phyloP scores from a whole-genome alignment of 2,329 filamentous ascomycete genomes.

The Cladophialophora psammophila region DNA sequence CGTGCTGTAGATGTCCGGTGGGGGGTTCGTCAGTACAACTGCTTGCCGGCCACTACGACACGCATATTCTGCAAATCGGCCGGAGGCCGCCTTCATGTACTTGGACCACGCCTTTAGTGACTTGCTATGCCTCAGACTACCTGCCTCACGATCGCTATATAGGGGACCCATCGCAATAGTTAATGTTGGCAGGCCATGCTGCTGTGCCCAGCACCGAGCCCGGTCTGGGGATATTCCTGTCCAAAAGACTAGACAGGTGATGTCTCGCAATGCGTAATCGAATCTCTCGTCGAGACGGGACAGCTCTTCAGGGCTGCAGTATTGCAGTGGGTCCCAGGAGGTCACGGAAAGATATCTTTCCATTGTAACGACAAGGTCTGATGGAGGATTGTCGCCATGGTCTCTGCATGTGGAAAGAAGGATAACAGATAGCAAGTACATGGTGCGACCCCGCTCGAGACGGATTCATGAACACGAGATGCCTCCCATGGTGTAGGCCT shows the following conservation, averaged over 20 bases:
- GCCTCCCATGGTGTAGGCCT: no score
- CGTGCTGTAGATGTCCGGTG: constrained; percentile 42
- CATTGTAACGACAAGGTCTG: no score
- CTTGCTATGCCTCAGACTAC: constrained; percentile 4
- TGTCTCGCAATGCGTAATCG: constrained; percentile 17
- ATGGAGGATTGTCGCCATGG: no score
- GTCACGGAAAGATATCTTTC: no score
- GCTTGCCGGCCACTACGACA: constrained; percentile 41
- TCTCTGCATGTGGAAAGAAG: no score
- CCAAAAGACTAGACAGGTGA: constrained; percentile 42
- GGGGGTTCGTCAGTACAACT: constrained; percentile 42
- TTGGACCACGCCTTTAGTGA: constrained; percentile 4
- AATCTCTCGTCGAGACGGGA: constrained; percentile 20
- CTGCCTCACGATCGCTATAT: constrained; percentile 5
- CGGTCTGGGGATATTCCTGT: constrained; percentile 39
- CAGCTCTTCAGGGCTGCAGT: constrained; percentile 20
- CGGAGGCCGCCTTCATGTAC: constrained; percentile 27
- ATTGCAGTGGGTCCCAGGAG: constrained; percentile 20
- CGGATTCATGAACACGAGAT: no score
- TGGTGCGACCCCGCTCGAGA: no score
- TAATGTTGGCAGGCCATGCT: constrained; percentile 11
- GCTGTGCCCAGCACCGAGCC: constrained; percentile 37
- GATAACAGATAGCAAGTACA: no score
- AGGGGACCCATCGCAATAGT: constrained; percentile 20
- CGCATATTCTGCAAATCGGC: constrained; percentile 41